Evolutionary conservation across 2,329 filamentous ascomycete species (phyloP).

Genomic region (Dactylellina parvicollis): DNA sequence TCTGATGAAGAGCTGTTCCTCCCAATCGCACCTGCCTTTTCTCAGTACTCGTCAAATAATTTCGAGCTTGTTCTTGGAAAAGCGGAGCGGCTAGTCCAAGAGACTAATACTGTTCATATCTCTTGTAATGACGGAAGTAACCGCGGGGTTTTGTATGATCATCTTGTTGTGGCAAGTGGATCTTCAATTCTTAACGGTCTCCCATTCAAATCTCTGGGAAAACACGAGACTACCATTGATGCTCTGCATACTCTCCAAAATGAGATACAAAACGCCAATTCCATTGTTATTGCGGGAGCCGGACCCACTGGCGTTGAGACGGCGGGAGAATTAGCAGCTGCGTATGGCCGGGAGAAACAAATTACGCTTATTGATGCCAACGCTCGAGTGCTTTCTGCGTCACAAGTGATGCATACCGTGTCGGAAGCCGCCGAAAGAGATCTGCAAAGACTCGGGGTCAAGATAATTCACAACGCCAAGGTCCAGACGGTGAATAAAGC

Average conservation of each 20-base stretch:
- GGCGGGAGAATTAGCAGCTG: conserved; percentile 59
- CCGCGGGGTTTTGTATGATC: conserved; percentile 54
- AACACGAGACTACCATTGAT: conserved; percentile 52
- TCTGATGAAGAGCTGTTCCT: conserved; percentile 66
- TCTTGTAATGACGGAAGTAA: conserved; percentile 9
- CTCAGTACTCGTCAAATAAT: conserved; percentile 65
- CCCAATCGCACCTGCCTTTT: conserved; percentile 66
- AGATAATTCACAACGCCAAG: conserved; percentile 41
- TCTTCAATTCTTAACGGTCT: conserved; percentile 58
- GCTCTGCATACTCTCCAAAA: conserved; percentile 54
- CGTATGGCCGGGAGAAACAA: conserved; percentile 49
- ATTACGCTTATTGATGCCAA: conserved; percentile 44
- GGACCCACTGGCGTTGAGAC: conserved; percentile 60
- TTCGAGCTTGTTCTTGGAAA: conserved; percentile 68
- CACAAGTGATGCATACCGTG: conserved; percentile 22
- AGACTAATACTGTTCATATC: conserved; percentile 61
- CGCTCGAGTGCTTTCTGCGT: conserved; percentile 17
- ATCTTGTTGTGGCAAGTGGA: conserved; percentile 56
- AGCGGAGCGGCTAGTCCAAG: conserved; percentile 63
- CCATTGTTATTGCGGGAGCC: conserved; percentile 60
- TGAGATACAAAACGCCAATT: conserved; percentile 55
- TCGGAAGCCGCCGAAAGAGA: conserved; percentile 42
- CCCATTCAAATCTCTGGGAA: conserved; percentile 55
- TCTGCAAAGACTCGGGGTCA: conserved; percentile 50
- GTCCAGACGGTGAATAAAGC: conserved; percentile 20